A percentile compares a stretch with the other conserved stretches of the same genome.
Evolutionary conservation across 192 early-diverging fungal genomes (phyloP).

Genomic region (Entomortierella chlamydospora): DNA sequence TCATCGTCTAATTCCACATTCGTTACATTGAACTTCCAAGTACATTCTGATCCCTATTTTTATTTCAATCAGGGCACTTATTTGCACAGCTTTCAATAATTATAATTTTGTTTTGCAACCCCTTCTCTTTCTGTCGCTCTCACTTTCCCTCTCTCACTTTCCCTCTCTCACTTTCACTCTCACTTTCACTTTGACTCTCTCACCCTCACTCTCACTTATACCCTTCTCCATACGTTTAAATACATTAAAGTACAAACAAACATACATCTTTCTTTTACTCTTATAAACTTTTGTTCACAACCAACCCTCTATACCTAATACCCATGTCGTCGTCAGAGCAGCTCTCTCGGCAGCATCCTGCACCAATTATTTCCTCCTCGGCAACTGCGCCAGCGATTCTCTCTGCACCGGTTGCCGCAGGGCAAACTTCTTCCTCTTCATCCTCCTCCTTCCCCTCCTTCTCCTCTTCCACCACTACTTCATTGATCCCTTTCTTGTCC

Average conservation of each 20-base stretch:
- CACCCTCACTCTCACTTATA: background rate
- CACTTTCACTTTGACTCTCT: background rate
- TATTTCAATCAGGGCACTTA: background rate
- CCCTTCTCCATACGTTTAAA: too few species aligned
- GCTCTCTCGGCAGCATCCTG: background rate
- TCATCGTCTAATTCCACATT: too few species aligned
- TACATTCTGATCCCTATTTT: background rate
- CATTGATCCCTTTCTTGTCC: background rate
- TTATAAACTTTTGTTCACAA: too few species aligned
- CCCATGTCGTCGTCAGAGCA: background rate
- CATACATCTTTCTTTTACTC: too few species aligned
- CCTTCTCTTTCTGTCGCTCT: background rate
- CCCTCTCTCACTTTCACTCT: slow-evolving; percentile 2
- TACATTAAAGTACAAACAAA: too few species aligned
- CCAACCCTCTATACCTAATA: background rate
- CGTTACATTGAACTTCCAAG: background rate
- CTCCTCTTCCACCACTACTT: background rate
- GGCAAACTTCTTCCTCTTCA: background rate
- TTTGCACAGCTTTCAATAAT: background rate
- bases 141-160: slow-evolving; percentile 1
- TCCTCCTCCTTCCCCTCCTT: background rate
- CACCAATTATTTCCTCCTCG: background rate
- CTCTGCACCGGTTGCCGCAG: background rate
- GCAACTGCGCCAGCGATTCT: background rate
- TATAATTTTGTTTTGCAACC: background rate